Evolutionary conservation across 495 filamentous ascomycete genomes (phyloP).

Genomic region (Emericellopsis terricola): DNA sequence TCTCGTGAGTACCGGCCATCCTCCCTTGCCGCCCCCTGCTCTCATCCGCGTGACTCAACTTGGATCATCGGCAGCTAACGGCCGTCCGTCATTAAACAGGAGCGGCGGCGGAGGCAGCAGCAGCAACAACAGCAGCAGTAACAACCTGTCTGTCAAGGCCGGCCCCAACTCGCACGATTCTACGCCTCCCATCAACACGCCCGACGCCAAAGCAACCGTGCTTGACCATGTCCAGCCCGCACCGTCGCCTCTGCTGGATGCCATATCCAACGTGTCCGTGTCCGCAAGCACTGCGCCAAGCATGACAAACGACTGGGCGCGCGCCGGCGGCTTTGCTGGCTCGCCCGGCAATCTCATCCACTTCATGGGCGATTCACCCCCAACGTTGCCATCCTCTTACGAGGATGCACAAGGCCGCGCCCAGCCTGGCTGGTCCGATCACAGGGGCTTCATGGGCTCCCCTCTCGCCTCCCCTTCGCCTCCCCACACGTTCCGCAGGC

Average conservation of each 20-base stretch:
- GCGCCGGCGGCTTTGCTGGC: slow-evolving; percentile 24
- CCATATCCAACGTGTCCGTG: slow-evolving; percentile 23
- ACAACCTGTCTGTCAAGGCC: slow-evolving; percentile 10
- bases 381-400: slow-evolving; percentile 33
- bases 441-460: slow-evolving; percentile 16
- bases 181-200: slow-evolving; percentile 18
- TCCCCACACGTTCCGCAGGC: slow-evolving; percentile 22
- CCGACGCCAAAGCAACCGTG: slow-evolving; percentile 21
- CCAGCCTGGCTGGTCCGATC: slow-evolving; percentile 22
- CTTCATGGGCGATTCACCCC: slow-evolving; percentile 33
- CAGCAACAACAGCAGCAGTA: slow-evolving; percentile 11
- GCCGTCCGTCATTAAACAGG: slow-evolving; percentile 4
- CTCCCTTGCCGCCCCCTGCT: background rate
- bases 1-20: slow-evolving; percentile 22
- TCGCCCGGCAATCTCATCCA: slow-evolving; percentile 38
- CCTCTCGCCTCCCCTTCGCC: slow-evolving; percentile 30
- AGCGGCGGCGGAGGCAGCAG: slow-evolving; percentile 8
- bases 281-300: slow-evolving; percentile 27
- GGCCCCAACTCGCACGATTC: slow-evolving; percentile 17
- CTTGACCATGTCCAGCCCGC: slow-evolving; percentile 18
- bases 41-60: background rate
- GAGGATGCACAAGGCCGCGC: slow-evolving; percentile 24
- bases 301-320: slow-evolving; percentile 32
- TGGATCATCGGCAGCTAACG: background rate
- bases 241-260: slow-evolving; percentile 23